phyloP scores from a whole-genome alignment of 306 rosid species.

The Vigna radiata region DNA sequence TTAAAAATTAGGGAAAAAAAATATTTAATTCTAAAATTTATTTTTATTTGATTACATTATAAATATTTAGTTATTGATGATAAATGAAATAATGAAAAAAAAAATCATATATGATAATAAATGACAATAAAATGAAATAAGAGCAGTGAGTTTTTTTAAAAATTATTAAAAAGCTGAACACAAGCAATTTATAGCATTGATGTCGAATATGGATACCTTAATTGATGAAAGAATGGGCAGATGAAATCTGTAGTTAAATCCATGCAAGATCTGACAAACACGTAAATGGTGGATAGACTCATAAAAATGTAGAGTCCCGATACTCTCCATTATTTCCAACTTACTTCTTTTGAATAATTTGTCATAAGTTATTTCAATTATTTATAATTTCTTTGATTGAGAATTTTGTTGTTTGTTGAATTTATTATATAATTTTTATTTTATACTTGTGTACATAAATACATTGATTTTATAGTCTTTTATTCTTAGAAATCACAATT shows the following conservation, averaged over 20 bases:
- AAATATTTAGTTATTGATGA: no score
- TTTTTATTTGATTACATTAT: no score
- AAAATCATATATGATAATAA: neutral
- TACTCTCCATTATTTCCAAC: neutral
- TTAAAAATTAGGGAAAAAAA: no score
- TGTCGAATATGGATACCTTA: neutral
- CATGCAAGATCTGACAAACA: slow-evolving; percentile 17
- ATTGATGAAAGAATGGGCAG: slow-evolving; percentile 20
- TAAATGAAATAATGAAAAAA: no score
- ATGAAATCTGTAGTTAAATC: neutral
- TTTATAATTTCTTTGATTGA: neutral
- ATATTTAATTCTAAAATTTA: no score
- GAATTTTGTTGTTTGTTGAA: no score
- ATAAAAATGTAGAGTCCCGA: neutral
- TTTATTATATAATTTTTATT: no score
- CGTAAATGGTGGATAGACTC: neutral
- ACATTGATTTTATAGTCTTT: no score
- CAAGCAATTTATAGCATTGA: neutral
- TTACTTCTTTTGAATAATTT: neutral
- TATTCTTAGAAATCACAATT: no score
- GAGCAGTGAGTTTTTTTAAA: neutral
- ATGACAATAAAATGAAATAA: neutral
- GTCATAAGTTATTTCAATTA: neutral
- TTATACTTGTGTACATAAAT: no score
- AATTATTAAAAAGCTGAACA: neutral